These are phyloP conservation scores for Peronospora farinosa DNA, from an alignment of 352 stramenopile species.

Conservation along the genomic window DNA sequence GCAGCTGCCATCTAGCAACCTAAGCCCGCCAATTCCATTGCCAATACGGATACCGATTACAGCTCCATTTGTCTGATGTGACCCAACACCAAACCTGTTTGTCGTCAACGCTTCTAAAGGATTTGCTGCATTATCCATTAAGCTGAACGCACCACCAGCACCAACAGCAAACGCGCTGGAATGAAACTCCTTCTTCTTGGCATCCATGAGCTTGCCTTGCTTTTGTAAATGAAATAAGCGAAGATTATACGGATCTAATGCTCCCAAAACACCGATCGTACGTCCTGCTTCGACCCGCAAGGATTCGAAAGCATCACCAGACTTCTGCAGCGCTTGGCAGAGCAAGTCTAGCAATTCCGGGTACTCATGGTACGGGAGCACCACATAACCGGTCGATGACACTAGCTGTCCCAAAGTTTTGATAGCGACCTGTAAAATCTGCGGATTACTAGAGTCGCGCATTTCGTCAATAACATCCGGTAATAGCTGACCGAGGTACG, in stretches of 20 bases:
- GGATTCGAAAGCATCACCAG: slow-evolving; percentile 66
- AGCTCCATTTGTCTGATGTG: slow-evolving; percentile 9
- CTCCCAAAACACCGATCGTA: slow-evolving; percentile 74
- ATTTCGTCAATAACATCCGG: slow-evolving; percentile 85
- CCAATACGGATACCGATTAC: slow-evolving; percentile 37
- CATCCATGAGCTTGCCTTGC: slow-evolving; percentile 65
- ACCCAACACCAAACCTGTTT: slow-evolving; percentile 15
- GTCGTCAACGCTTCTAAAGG: slow-evolving; percentile 7
- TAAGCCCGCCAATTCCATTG: slow-evolving; percentile 23
- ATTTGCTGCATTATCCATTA: slow-evolving; percentile 18
- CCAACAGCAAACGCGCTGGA: slow-evolving; percentile 35
- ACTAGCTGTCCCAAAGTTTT: slow-evolving; percentile 81
- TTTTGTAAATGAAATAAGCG: slow-evolving; percentile 77
- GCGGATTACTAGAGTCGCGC: slow-evolving; percentile 75
- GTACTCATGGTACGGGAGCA: slow-evolving; percentile 79
- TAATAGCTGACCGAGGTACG: slow-evolving; percentile 79
- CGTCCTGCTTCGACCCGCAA: slow-evolving; percentile 75
- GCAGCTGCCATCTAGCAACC: slow-evolving; percentile 27
- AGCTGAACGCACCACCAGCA: slow-evolving; percentile 26
- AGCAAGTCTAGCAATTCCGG: slow-evolving; percentile 76
- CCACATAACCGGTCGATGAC: slow-evolving; percentile 78
- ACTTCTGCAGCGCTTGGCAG: slow-evolving; percentile 73
- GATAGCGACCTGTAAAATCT: slow-evolving; percentile 81
- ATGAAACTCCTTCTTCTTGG: slow-evolving; percentile 67
- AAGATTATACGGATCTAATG: slow-evolving; percentile 81